A percentile compares a stretch with the other conserved stretches of the same genome.
These are phyloP conservation scores for Phytopythium mirpurense DNA, from an alignment of 352 stramenopile genomes.

Conservation along the genomic window DNA sequence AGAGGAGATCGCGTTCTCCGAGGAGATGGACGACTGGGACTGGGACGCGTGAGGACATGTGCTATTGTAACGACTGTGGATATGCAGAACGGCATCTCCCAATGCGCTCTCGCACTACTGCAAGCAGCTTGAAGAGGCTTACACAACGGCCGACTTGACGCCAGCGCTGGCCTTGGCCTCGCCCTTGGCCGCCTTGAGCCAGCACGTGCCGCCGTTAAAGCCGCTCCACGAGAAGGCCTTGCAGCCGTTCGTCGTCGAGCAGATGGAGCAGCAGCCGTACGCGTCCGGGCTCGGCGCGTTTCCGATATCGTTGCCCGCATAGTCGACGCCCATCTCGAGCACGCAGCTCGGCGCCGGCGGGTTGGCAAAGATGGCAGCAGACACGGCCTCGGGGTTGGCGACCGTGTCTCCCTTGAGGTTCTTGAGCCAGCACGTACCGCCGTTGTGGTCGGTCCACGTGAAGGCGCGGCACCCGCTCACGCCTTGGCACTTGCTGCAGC, in stretches of 20 bases:
- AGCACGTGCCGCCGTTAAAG: conserved; percentile 42
- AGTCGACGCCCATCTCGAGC: conserved; percentile 18
- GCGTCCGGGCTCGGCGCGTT: conserved; percentile 9
- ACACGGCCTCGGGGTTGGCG: conserved; percentile 8
- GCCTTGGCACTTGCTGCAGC: conserved; percentile 21
- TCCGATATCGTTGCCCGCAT: conserved; percentile 14
- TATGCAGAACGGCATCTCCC: no score
- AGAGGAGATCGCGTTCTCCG: conserved; percentile 38
- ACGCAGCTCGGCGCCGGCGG: conserved; percentile 10
- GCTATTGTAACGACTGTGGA: neutral
- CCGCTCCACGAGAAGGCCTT: conserved; percentile 37
- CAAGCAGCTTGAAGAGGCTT: no score
- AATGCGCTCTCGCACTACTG: neutral
- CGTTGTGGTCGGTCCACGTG: conserved; percentile 30
- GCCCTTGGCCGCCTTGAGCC: conserved; percentile 46
- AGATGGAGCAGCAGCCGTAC: conserved; percentile 18
- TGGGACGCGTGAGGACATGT: no score
- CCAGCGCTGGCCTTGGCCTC: conserved; percentile 6
- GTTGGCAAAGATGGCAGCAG: conserved; percentile 11
- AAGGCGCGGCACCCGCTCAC: conserved; percentile 18
- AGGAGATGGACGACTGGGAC: conserved; percentile 26
- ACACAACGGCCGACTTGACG: conserved; percentile 13
- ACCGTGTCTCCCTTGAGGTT: conserved; percentile 16
- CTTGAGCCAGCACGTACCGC: conserved; percentile 41
- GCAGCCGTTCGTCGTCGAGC: conserved; percentile 16